phyloP scores from a whole-genome alignment of 208 protist species.

The Porcisia hertigi region DNA sequence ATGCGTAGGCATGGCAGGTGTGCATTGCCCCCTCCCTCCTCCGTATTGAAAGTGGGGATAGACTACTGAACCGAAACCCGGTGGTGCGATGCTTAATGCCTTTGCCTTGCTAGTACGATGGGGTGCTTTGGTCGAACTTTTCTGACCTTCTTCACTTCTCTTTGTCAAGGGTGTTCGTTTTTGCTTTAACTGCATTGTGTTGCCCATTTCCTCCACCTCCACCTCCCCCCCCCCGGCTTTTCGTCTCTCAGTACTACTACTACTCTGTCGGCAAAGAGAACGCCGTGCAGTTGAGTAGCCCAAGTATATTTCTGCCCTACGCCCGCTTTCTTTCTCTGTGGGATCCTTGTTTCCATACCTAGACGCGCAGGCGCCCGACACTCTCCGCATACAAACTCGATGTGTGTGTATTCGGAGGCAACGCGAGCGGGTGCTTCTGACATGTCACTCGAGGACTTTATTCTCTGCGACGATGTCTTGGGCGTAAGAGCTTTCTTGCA shows the following conservation, averaged over 20 bases:
- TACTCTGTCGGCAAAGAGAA: not conserved
- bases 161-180: not conserved
- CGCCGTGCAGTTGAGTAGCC: not conserved
- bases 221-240: not conserved
- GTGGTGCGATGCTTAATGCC: not conserved
- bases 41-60: not conserved
- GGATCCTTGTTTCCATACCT: not conserved
- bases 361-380: not conserved
- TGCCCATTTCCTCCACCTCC: not conserved
- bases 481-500: conserved; percentile 21
- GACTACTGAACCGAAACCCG: not conserved
- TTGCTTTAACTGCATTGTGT: not conserved
- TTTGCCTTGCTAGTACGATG: not conserved
- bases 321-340: conserved; percentile 11
- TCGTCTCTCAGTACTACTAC: not conserved
- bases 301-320: not conserved
- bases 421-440: not conserved
- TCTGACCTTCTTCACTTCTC: not conserved
- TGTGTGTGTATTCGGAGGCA: not conserved
- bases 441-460: conserved; percentile 25
- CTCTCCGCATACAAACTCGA: not conserved
- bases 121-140: not conserved
- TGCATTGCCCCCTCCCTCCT: not conserved
- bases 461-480: conserved; percentile 36
- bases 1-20: not conserved